Evolutionary conservation across 2,329 filamentous ascomycete species (phyloP), one percentile per base, ranked within the genome.

Genomic region (Taxawa tesnikishii): DNA sequence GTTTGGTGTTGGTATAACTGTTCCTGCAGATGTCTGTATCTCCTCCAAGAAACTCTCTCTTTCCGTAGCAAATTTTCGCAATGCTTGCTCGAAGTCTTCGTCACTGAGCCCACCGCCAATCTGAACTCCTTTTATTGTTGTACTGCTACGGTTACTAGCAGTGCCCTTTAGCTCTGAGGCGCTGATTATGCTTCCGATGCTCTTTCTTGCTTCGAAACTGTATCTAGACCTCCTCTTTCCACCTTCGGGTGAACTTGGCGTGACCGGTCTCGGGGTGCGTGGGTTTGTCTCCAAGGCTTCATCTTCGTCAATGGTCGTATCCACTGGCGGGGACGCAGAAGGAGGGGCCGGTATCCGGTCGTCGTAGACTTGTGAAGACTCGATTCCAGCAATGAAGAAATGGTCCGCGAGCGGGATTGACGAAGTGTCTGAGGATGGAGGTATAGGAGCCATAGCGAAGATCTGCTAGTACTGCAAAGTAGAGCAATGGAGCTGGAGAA

Each of bases 1-100:
- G 37, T 48, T 54, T 42, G 53, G 53, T 36, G 47, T 58, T 62
- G 44, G 81, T 15, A 81, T 68, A 42, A 83, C 81, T 25, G 82
- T 81, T 24, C 87, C 85, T 14, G 87, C 84, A 43, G 73, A 83
- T 54, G 96, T 85, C 43, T 79, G 84, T 33, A 96, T 70, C 54
- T 98, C 90, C 42, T 93, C 83, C 32, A 96, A 65, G 48, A 98
- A 98, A 38, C 79, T 80, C 48, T 98, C 90, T 42, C 90, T 71
- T 62, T 96, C 88, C n/a, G 79, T 80, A 28, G 90, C 85, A 55
- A 98, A 98, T 60, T 94, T 96, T 48, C 85, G 64, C 44, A 98
- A 67, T 15, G 90, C 88, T 50, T 82, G 78, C 53, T 96, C 90
- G 49, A 98, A 98, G 55, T 96, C 90, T 49, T 83, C 84, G 50